Evolutionary conservation across 371 early-diverging fungal species (phyloP).

Genomic region (Apophysomyces ossiformis): DNA sequence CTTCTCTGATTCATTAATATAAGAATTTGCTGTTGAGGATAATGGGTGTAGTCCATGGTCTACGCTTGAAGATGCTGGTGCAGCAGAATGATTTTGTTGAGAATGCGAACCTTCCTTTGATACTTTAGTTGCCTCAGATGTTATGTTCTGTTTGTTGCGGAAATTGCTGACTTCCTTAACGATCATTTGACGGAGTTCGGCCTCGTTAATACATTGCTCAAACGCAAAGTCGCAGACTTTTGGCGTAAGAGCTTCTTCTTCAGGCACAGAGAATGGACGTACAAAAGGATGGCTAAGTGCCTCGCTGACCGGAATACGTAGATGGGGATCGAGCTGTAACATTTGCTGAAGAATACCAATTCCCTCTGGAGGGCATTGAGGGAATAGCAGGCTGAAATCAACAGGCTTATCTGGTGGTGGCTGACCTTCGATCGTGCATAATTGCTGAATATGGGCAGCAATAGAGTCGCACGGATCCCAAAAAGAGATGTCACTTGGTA

Average conservation of each 20-base stretch:
- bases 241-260: conserved; percentile 28
- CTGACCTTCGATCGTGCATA: conserved; percentile 51
- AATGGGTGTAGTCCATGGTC: conserved; percentile 5
- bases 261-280: conserved; percentile 42
- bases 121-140: neutral
- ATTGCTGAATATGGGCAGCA: conserved; percentile 21
- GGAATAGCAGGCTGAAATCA: conserved; percentile 39
- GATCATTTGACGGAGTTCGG: conserved; percentile 24
- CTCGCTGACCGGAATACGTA: conserved; percentile 76
- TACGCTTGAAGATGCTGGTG: conserved; percentile 9
- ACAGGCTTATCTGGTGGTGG: conserved; percentile 38
- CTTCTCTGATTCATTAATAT: neutral
- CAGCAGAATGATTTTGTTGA: neutral
- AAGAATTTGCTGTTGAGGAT: neutral
- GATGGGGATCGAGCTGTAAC: conserved; percentile 81
- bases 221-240: conserved; percentile 27
- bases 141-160: conserved; percentile 1
- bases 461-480: conserved; percentile 31
- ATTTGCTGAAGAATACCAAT: conserved; percentile 72
- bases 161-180: conserved; percentile 29
- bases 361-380: conserved; percentile 56
- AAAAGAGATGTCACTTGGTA: conserved; percentile 85
- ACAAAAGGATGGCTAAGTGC: conserved; percentile 81
- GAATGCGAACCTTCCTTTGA: neutral
- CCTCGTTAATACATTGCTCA: conserved; percentile 23